Evolutionary conservation across 208 protist species (phyloP).

Genomic region (Wallacemonas sp.): DNA sequence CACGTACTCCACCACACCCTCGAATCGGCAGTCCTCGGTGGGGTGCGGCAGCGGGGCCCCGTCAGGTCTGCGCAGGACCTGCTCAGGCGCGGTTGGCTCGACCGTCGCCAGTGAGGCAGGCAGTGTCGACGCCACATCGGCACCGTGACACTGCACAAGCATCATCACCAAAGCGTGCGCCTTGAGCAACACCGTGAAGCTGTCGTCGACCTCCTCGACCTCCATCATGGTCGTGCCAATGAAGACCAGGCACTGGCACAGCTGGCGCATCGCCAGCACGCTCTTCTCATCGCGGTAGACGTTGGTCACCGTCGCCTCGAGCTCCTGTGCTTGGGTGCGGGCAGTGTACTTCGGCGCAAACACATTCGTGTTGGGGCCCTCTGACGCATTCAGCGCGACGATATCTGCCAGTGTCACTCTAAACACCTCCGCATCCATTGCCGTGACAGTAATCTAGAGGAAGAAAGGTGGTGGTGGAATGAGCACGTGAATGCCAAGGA

Average conservation of each 20-base stretch:
- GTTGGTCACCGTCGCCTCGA: conserved; percentile 63
- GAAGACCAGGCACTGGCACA: conserved; percentile 70
- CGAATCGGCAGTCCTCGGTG: conserved; percentile 25
- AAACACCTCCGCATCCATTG: conserved; percentile 60
- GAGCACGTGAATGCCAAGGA: no score
- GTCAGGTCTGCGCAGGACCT: conserved; percentile 33
- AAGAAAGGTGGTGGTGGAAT: conserved; percentile 15
- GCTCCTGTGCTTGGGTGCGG: conserved; percentile 51
- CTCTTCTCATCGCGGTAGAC: conserved; percentile 40
- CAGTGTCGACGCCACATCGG: not conserved
- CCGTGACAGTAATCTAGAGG: conserved; percentile 2
- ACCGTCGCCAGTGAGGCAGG: conserved; percentile 23
- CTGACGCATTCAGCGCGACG: conserved; percentile 45
- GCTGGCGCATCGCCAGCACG: conserved; percentile 47
- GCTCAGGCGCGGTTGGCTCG: conserved; percentile 29
- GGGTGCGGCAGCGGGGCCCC: conserved; percentile 11
- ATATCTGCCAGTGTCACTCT: conserved; percentile 51
- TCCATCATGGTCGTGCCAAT: conserved; percentile 76
- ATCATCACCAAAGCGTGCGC: conserved; percentile 48
- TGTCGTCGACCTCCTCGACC: conserved; percentile 73
- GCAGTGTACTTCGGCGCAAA: conserved; percentile 79
- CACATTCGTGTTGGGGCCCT: conserved; percentile 74
- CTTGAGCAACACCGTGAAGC: conserved; percentile 42
- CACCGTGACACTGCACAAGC: conserved; percentile 26
- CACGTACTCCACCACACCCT: conserved; percentile 59